Percentiles rank a stretch among this genome's conserved stretches.
Evolutionary conservation across 2,329 filamentous ascomycete genomes (phyloP).

Genomic region (Sporothrix dimorphospora): DNA sequence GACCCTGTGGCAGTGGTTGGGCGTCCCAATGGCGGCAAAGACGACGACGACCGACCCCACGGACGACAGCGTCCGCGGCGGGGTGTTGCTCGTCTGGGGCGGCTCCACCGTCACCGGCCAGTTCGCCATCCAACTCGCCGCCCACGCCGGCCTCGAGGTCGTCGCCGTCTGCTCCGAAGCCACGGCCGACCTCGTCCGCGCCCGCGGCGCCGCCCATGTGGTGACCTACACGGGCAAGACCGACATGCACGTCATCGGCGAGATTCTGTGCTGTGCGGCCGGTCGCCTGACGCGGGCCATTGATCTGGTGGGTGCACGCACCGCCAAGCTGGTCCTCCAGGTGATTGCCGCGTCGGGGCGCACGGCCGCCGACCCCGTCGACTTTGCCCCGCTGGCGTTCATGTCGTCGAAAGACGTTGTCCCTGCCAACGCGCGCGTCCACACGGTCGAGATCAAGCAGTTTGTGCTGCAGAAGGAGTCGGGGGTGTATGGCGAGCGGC

Average conservation of each 20-base stretch:
- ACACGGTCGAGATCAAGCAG: constrained; percentile 47
- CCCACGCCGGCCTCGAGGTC: constrained; percentile 41
- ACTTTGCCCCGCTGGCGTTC: constrained; percentile 45
- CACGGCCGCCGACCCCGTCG: constrained; percentile 34
- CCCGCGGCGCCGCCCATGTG: constrained; percentile 42
- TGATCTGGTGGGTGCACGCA: constrained; percentile 45
- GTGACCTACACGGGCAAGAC: constrained; percentile 42
- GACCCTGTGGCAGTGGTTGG: constrained; percentile 48
- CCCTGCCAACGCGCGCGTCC: constrained; percentile 40
- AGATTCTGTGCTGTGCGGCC: constrained; percentile 38
- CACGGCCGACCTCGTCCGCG: constrained; percentile 38
- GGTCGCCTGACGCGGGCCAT: constrained; percentile 42
- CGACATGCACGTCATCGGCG: constrained; percentile 40
- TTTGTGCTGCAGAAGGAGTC: constrained; percentile 43
- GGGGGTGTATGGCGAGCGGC: constrained; percentile 38
- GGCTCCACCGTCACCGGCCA: constrained; percentile 48
- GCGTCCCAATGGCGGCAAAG: too few species aligned
- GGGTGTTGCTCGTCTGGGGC: constrained; percentile 45
- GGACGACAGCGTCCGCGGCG: too few species aligned
- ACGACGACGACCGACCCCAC: too few species aligned
- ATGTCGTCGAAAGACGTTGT: constrained; percentile 37
- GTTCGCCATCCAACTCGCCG: constrained; percentile 47
- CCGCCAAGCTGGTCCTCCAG: constrained; percentile 39
- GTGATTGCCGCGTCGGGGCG: constrained; percentile 36
- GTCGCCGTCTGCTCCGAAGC: constrained; percentile 43